Conservation (phyloP, 2,329 filamentous ascomycete species). For the Davidsoniella australis region DNA sequence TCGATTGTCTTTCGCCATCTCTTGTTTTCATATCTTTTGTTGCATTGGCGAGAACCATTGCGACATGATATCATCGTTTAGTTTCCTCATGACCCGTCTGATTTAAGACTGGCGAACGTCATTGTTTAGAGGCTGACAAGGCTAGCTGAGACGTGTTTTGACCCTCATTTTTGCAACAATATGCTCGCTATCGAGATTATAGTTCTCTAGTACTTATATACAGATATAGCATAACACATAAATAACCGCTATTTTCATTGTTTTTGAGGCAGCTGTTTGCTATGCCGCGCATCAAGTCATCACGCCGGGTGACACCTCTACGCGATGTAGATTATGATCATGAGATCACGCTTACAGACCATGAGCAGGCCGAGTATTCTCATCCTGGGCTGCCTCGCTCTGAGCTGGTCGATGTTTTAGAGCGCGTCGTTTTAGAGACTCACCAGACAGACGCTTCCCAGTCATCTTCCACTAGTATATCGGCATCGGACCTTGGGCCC, state of each 20-base stretch:
- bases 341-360: conserved; percentile 52
- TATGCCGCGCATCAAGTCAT: conserved; percentile 19
- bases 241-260: neutral
- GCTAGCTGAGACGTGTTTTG: no score
- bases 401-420: neutral
- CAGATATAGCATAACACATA: neutral
- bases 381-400: neutral
- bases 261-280: neutral
- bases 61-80: conserved; percentile 9
- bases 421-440: neutral
- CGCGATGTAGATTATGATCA: conserved; percentile 51
- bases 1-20: no score
- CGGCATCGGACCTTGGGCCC: neutral
- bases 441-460: neutral
- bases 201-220: no score
- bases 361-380: conserved; percentile 19
- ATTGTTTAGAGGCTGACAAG: no score
- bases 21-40: neutral
- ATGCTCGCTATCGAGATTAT: no score
- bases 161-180: no score
- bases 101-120: no score
- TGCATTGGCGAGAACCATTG: neutral
- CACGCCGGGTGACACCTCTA: conserved; percentile 36
- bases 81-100: no score
- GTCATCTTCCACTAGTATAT: neutral